Base-by-base conservation (phyloP, 495 filamentous ascomycete genomes). In the Hypomontagnella monticulosa region DNA sequence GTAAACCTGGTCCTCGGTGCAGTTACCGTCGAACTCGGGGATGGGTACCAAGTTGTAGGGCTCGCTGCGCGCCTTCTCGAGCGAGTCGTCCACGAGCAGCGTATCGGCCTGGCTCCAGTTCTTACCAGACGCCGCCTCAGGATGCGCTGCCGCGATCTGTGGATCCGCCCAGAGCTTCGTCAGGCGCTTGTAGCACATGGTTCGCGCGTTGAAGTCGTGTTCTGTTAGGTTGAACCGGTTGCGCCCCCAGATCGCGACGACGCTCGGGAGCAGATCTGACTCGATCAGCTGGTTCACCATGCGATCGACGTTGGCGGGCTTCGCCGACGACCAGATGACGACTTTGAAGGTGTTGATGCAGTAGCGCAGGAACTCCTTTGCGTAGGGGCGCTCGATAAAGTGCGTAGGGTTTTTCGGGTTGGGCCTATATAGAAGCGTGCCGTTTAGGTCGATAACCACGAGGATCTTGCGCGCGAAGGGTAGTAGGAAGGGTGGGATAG, bases 261-360 rank as follows among this genome's bases (percentile, higher is more conserved):
- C 77, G 0, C 75, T 51, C 1, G 52, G 57, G 41, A 83, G 76
- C 10, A 79, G 52, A 4, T 72, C 32, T 3, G 73, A 40, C 41
- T 77, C 75, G 67, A 96, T 53, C 61, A 87, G 80, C 54, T 81
- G 56, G 14, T 69, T 53, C 57, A 86, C 84, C 79, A 98, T 89
- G 4, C 72, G 71, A 0, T 73, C 34, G 0, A 97, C 90, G 53
- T 93, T 98, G 5, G 76, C 58, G 0, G 88, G 88, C 20, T 79
- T 83, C 0, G 96, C 93, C 42, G 91, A 94, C 0, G 93, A 96
- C 94, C 95, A 99, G 54, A 99, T 84, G 78, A 96, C 91, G 12
- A 97, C 89, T 30, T 74, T 80, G 78, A 93, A 91, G 20, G 86
- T 85, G 14, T 81, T 65, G 49, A 93, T 78, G 61, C 90, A 79